Conservation (phyloP, 306 rosid genomes). For the Parietaria judaica region DNA sequence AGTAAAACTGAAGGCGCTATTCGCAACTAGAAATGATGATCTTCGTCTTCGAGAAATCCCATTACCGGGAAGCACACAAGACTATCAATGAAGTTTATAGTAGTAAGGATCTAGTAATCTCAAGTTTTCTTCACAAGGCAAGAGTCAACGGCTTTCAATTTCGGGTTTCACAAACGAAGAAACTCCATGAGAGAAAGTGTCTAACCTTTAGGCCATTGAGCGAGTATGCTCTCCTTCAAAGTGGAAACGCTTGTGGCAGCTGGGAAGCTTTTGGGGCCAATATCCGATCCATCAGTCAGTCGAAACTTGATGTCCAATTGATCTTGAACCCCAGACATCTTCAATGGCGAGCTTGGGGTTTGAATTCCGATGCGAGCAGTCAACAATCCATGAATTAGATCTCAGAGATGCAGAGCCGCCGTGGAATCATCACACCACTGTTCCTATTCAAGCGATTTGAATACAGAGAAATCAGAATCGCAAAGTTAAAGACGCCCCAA, state of each 20-base stretch:
- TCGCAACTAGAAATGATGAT: too few species aligned
- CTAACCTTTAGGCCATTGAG: constrained; percentile 93
- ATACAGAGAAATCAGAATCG: constrained; percentile 11
- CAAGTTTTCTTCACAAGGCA: neutral
- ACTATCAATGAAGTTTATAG: neutral
- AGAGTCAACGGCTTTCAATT: neutral
- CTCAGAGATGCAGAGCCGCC: constrained; percentile 7
- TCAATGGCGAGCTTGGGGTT: constrained; percentile 18
- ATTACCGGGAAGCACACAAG: neutral
- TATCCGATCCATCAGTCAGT: constrained; percentile 80
- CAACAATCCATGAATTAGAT: constrained; percentile 27
- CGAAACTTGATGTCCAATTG: constrained; percentile 78
- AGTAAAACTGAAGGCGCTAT: too few species aligned
- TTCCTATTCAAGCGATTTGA: neutral
- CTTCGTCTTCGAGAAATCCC: neutral
- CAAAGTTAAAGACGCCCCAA: neutral
- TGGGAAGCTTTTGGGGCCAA: constrained; percentile 73
- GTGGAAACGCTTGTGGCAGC: constrained; percentile 65
- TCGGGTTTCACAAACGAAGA: too few species aligned
- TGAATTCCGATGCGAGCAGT: constrained; percentile 1
- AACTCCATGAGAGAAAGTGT: constrained; percentile 1
- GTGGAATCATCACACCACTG: constrained; percentile 13
- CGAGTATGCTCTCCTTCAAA: constrained; percentile 71
- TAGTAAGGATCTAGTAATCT: neutral
- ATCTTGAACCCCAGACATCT: constrained; percentile 69